phyloP scores from a whole-genome alignment of 164 flowering plant species.

The Sextonia rubra region DNA sequence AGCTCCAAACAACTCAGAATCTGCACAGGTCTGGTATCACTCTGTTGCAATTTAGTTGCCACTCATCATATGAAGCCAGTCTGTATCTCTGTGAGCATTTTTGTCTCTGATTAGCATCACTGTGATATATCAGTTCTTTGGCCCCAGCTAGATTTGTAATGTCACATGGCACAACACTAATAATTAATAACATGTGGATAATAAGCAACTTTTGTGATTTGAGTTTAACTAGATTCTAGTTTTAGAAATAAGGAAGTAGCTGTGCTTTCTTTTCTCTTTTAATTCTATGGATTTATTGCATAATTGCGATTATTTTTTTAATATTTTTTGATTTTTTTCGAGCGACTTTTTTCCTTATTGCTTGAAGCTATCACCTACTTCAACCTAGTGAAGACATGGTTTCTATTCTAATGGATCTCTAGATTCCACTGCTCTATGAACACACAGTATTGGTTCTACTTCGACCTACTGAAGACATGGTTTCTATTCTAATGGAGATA shows the following conservation, averaged over 20 bases:
- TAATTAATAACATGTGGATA: neutral
- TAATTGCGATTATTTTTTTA: too few relatives aligned
- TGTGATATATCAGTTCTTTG: neutral
- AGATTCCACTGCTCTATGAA: too few relatives aligned
- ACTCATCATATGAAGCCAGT: neutral
- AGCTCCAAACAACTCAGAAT: conserved; percentile 65
- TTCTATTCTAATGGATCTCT: too few relatives aligned
- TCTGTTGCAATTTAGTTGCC: neutral
- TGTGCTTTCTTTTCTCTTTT: neutral
- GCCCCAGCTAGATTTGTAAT: neutral
- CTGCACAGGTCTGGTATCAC: conserved; percentile 58
- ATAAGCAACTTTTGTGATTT: too few relatives aligned
- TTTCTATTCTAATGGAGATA: too few relatives aligned
- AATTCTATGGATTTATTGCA: neutral
- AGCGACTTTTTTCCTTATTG: too few relatives aligned
- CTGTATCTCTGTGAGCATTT: neutral
- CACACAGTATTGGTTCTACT: too few relatives aligned
- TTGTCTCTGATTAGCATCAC: neutral
- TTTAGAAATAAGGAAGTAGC: neutral
- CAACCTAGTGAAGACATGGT: too few relatives aligned
- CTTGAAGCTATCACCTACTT: too few relatives aligned
- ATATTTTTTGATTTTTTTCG: too few relatives aligned
- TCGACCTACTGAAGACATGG: too few relatives aligned
- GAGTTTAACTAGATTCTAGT: neutral
- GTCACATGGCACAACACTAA: neutral